Evolutionary conservation across 129 eudicot species (phyloP).

Genomic region (Artemisia argyi): DNA sequence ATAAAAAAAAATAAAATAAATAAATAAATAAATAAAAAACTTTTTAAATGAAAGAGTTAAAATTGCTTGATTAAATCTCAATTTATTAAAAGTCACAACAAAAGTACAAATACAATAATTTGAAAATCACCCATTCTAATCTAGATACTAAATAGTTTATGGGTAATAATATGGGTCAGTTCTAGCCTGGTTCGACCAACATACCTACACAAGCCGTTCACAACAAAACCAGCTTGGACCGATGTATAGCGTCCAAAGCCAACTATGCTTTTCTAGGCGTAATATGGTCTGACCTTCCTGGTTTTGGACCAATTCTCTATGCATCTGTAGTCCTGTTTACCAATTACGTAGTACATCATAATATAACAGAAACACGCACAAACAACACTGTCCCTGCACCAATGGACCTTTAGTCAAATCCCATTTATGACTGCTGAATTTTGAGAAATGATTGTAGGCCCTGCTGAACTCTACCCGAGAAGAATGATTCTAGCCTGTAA

Average conservation of each 20-base stretch:
- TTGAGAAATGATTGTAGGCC: constrained; percentile 66
- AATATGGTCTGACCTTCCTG: not conserved
- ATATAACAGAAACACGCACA: constrained; percentile 2
- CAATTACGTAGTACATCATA: constrained; percentile 16
- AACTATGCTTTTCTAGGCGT: constrained; percentile 10
- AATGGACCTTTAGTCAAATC: not conserved
- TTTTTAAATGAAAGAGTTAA: not conserved
- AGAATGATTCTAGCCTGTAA: constrained; percentile 77
- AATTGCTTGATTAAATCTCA: not conserved
- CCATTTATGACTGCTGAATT: constrained; percentile 45
- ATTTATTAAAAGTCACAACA: not conserved
- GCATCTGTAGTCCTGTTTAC: not conserved
- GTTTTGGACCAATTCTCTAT: not conserved
- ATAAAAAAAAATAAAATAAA: no score
- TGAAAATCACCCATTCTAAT: not conserved
- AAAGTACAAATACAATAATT: not conserved
- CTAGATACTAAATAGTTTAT: no score
- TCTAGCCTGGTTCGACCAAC: constrained; percentile 14
- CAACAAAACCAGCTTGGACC: not conserved
- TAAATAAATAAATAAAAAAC: no score
- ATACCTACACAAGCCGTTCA: not conserved
- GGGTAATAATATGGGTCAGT: not conserved
- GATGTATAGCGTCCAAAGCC: constrained; percentile 6
- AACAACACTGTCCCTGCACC: not conserved
- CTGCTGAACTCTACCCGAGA: constrained; percentile 63